Base-by-base conservation (phyloP, 2,329 filamentous ascomycete genomes). In the Ascochyta koolunga region DNA sequence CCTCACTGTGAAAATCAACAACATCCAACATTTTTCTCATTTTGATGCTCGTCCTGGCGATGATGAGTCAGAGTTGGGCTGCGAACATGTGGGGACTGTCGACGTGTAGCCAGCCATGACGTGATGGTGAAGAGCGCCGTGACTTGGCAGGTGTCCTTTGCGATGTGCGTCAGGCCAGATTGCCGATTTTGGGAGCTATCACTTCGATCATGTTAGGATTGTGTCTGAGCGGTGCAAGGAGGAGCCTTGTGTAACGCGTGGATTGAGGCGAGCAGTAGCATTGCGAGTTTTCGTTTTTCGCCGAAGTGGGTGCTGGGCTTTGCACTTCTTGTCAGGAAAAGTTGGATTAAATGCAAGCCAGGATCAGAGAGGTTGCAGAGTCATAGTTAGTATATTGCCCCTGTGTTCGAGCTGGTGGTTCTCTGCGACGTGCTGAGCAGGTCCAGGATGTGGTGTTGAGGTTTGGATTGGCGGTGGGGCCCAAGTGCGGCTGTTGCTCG, bases 61-160 rank as follows among this genome's bases (percentile, higher is more conserved):
- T 8, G 7, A 15, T 49, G 51, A 54, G 51, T 54, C 51, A 54
- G 33, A 18, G 19, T 54, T 54, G 51, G 51, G 51, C 51, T 50
- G 51, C 51, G 45, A 54, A 47, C 43, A 47, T 11, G 37, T 43
- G 50, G 37, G n/a, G 27, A 50, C 16, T 21, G 27, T 25, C n/a
- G 31, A 38, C 40, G 21, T 27, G 44, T 39, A 18, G 15, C 5
- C 9, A 24, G 18, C 18, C 4, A 41, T 19, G 24, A 41, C 16
- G n/a, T 41, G n/a, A 29, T n/a, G n/a, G 22, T 21, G 22, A 24
- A 29, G 16, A 9, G 16, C 18, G 33, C 7, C 32, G 13, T 37
- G 22, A 43, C 47, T 8, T n/a, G 4, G 6, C 31, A 4, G 25
- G 4, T 10, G 24, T 5, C 21, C 27, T 29, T 10, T 38, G 33